These are phyloP conservation scores for Vanrija humicola DNA, from an alignment of 1,284 basidiomycete genomes.

Conservation along the genomic window DNA sequence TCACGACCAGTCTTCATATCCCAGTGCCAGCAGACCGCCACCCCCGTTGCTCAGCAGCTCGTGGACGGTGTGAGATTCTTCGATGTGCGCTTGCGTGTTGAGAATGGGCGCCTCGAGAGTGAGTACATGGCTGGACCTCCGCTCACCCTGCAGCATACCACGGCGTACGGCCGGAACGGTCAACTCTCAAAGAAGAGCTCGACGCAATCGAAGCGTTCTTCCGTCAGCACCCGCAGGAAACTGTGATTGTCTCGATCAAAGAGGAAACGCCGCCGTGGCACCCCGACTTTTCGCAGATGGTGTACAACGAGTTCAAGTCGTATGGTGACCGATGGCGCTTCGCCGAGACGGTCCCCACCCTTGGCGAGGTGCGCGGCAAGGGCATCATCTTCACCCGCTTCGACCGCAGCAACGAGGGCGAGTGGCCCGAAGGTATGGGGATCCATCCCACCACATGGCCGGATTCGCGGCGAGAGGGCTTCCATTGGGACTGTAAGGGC, in stretches of 20 bases:
- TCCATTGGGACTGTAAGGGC: constrained; percentile 59
- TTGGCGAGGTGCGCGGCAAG: constrained; percentile 78
- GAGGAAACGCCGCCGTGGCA: constrained; percentile 59
- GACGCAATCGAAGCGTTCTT: constrained; percentile 62
- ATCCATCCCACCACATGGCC: constrained; percentile 80
- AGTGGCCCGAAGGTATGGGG: constrained; percentile 56
- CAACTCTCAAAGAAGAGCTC: constrained; percentile 58
- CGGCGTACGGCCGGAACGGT: constrained; percentile 65
- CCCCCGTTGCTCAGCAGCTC: constrained; percentile 40
- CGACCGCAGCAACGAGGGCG: constrained; percentile 58
- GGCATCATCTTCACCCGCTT: constrained; percentile 79
- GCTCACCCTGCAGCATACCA: constrained; percentile 60
- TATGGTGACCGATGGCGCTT: constrained; percentile 67
- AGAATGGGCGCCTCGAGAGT: constrained; percentile 53
- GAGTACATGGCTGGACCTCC: constrained; percentile 3
- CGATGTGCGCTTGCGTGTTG: constrained; percentile 71
- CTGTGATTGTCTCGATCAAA: constrained; percentile 77
- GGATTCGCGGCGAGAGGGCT: constrained; percentile 65
- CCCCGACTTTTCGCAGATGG: constrained; percentile 59
- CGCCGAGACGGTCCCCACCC: constrained; percentile 66
- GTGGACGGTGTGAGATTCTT: constrained; percentile 64
- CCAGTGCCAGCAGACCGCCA: constrained; percentile 45
- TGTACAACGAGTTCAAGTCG: constrained; percentile 60
- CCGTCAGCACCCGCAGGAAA: constrained; percentile 60
- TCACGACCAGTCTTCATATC: constrained; percentile 33